Evolutionary conservation across 2,329 filamentous ascomycete species (phyloP).

Genomic region (Phyllosticta citrichinensis): DNA sequence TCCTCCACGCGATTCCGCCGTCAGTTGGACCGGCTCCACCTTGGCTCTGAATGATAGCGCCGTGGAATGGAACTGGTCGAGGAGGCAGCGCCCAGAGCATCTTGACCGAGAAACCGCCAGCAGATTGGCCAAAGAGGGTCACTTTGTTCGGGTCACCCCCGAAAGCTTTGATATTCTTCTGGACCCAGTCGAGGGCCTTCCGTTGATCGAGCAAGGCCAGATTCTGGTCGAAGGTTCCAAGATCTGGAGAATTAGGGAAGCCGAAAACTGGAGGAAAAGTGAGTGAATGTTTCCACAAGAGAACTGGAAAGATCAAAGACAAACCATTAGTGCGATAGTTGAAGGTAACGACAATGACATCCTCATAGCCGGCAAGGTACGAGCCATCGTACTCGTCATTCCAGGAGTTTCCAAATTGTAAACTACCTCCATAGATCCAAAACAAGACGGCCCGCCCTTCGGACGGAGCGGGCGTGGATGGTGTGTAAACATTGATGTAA

Average conservation of each 20-base stretch:
- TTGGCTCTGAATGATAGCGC: conserved; percentile 35
- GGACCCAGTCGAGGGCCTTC: conserved; percentile 36
- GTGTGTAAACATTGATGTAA: conserved; percentile 51
- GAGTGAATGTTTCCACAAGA: conserved; percentile 15
- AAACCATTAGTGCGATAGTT: conserved; percentile 50
- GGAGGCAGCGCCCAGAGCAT: conserved; percentile 15
- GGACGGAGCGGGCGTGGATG: conserved; percentile 32
- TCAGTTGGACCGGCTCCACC: not conserved
- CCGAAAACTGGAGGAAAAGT: not conserved
- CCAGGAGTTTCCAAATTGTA: conserved; percentile 35
- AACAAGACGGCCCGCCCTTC: conserved; percentile 38
- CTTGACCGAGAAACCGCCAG: conserved; percentile 35
- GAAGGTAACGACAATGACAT: conserved; percentile 27
- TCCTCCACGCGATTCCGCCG: conserved; percentile 21
- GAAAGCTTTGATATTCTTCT: conserved; percentile 33
- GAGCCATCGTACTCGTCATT: conserved; percentile 51
- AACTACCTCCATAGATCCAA: conserved; percentile 48
- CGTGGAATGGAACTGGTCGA: conserved; percentile 26
- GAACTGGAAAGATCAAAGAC: conserved; percentile 48
- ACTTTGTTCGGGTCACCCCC: conserved; percentile 33
- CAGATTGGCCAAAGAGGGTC: conserved; percentile 36
- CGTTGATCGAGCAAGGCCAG: conserved; percentile 32
- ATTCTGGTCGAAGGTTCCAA: conserved; percentile 41
- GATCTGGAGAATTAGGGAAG: not conserved
- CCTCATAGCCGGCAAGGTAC: conserved; percentile 40